Evolutionary conservation across 2,329 filamentous ascomycete genomes (phyloP).

Genomic region (Colletotrichum sp.): DNA sequence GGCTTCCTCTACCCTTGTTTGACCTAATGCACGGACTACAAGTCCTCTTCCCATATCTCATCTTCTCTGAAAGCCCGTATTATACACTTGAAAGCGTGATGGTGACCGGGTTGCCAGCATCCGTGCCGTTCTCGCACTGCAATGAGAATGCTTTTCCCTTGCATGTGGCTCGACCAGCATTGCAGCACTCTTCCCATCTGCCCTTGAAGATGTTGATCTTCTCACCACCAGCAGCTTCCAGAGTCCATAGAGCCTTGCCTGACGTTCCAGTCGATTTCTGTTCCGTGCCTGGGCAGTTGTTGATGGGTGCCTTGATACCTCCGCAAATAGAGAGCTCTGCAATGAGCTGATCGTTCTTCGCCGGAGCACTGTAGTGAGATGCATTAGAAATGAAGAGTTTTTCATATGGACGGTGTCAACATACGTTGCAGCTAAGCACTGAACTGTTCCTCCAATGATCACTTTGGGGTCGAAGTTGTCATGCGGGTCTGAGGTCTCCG

Average conservation of each 20-base stretch:
- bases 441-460: background rate
- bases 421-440: background rate
- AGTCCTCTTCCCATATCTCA: background rate
- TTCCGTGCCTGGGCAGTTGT: background rate
- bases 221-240: background rate
- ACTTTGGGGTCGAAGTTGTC: background rate
- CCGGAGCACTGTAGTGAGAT: background rate
- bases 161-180: background rate
- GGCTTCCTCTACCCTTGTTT: background rate
- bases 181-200: background rate
- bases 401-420: background rate
- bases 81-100: background rate
- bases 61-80: background rate
- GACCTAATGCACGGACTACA: fast-evolving
- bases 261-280: background rate
- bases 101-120: background rate
- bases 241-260: background rate
- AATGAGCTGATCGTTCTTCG: background rate
- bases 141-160: background rate
- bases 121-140: background rate
- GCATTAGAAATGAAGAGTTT: background rate
- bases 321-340: background rate
- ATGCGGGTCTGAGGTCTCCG: background rate
- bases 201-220: background rate
- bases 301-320: background rate